Base-by-base conservation (phyloP, 169 alveolate genomes). In the Eimeria sp. region DNA sequence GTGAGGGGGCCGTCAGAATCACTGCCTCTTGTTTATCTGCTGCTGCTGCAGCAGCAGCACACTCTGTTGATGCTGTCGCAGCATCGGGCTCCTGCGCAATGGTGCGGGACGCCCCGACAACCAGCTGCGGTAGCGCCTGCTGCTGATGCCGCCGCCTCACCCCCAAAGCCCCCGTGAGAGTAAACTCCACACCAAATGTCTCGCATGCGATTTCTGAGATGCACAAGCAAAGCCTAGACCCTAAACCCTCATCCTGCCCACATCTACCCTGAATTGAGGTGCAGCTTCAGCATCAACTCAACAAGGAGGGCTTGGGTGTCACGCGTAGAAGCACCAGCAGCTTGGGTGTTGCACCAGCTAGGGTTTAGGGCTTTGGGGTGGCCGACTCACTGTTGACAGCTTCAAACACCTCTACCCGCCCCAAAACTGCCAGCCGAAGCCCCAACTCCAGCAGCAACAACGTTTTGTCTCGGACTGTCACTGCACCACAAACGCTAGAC, bases 101-200 rank as follows among this genome's bases (percentile, higher is more conserved):
- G 49, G 9, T 78, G 20, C 96, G 86, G 34, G 93, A 83, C 25
- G 95, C 95, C n/a, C 70, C 72, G n/a, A 94, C 96, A 40, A 94
- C 96, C 70, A 96, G 95, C 87, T 96, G 97, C 67, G 97, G 94
- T 13, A 93, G 57, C 1, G 93, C 95, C 27, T 86, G 75, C 43
- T 76, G 95, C 75, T 96, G 97, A 49, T 96, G 87, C 94, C 80
- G 30, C 22, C 97, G 73, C 40, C 96, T 72, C 40, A 92, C 84
- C 75, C 97, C 97, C 51, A 34, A 61, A 6, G 92, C 97, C 16
- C 97, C 97, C 47, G 96, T 96, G 72, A 96, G 65, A 80, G 51
- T 47, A 70, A 87, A 96, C 18, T 63, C 43, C 67, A 96, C 86
- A 49, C 95, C 96, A 25, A 51, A 89, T n/a, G 90, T 82, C 67